Evolutionary conservation across 164 flowering plant genomes (phyloP), one percentile per base, ranked within the genome.

Genomic region (Annona squamosa): DNA sequence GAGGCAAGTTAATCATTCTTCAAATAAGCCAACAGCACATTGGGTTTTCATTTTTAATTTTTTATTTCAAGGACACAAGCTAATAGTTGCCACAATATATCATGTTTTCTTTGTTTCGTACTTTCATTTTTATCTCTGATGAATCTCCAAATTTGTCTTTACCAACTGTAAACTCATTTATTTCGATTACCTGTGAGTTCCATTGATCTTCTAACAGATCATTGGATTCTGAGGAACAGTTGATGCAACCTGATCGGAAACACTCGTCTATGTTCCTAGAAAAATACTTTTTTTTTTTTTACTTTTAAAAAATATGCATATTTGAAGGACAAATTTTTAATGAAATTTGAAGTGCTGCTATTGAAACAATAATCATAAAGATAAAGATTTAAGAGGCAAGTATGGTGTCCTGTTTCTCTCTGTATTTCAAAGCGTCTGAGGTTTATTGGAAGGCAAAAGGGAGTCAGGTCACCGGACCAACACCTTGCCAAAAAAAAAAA

Each of bases 1-100:
- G 99, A 96, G 98, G 99, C 93, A 82, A 74, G 3, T 68, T 63
- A 70, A 16, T 52, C 13, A 16, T 16, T 16, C 9, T 9, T 52
- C 59, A 2, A 52, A 16, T 52, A 52, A 3, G 9, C 13, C 9
- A 10, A 52, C 13, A 16, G 3, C 13, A 52, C 59, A 1, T 52
- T 52, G 10, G 13, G 9, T 26, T 26, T 26, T 26, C 37, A 26
- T 26, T 26, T 26, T 26, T 26, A 26, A 26, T 26, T 26, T 26
- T 26, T 52, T 52, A 3, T 52, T 63, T 7, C 19, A 48, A 6
- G 48, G 56, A 19, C 4, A 13, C n/a, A 2, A 19, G 43, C 45
- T 13, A 4, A 62, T 75, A 2, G 1, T 18, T 71, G 62, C 48
- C 48, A 48, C 44, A 26, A 26, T 26, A 26, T 26, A 26, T 0